Conservation (phyloP, 805 yeast species). For the Henningerozyma blattae region DNA sequence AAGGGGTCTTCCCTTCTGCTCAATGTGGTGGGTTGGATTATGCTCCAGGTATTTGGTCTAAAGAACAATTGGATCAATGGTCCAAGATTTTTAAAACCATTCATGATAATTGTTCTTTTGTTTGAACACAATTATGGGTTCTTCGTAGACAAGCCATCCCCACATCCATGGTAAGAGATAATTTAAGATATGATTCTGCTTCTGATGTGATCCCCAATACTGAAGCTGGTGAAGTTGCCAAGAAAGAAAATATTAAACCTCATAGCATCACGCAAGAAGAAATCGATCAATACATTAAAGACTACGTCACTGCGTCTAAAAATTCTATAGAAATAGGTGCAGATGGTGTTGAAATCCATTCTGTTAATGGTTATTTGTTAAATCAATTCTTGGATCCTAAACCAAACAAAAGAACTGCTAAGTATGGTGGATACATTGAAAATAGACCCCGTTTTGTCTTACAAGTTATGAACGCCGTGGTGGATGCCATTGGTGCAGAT, state of each 20-base stretch:
- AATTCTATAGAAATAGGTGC: slow-evolving; percentile 25
- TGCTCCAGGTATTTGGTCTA: slow-evolving; percentile 41
- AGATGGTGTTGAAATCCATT: slow-evolving; percentile 57
- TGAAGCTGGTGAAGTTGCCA: slow-evolving; percentile 24
- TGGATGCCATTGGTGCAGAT: slow-evolving; percentile 39
- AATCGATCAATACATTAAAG: too few relatives aligned
- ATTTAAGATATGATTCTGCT: slow-evolving; percentile 29
- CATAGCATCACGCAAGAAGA: slow-evolving; percentile 21
- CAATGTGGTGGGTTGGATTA: slow-evolving; percentile 31
- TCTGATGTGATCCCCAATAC: slow-evolving; percentile 27
- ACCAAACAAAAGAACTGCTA: slow-evolving; percentile 35
- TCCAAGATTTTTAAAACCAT: slow-evolving; percentile 33
- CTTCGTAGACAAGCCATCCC: slow-evolving; percentile 33
- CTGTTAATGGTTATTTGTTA: slow-evolving; percentile 53
- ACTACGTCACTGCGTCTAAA: slow-evolving; percentile 34
- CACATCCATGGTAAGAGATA: slow-evolving; percentile 24
- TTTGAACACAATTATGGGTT: slow-evolving; percentile 41
- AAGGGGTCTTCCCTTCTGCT: slow-evolving; percentile 41
- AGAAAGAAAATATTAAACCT: slow-evolving; percentile 19
- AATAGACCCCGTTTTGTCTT: slow-evolving; percentile 30
- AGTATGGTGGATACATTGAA: slow-evolving; percentile 44
- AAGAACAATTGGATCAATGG: slow-evolving; percentile 39
- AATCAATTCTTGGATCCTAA: slow-evolving; percentile 40
- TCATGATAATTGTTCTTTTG: slow-evolving; percentile 36
- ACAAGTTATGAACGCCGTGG: slow-evolving; percentile 40